Evolutionary conservation across 2,329 filamentous ascomycete species (phyloP).

Genomic region (Macrophomina tecta): DNA sequence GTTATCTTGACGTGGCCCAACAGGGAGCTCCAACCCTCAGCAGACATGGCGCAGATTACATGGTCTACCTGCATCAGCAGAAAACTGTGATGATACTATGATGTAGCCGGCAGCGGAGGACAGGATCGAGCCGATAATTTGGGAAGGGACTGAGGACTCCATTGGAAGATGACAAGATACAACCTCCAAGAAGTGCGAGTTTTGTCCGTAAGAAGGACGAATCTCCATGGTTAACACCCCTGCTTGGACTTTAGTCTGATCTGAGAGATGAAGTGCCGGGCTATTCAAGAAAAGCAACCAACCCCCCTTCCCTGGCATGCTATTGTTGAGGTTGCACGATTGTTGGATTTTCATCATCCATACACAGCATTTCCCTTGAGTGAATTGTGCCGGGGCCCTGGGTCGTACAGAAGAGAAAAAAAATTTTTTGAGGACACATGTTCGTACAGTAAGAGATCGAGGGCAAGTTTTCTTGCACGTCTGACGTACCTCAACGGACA

Average conservation of each 20-base stretch:
- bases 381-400: neutral
- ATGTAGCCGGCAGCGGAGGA: neutral
- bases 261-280: no score
- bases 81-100: neutral
- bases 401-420: neutral
- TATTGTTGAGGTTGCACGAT: neutral
- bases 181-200: neutral
- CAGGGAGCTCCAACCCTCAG: neutral
- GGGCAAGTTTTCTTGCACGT: neutral
- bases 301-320: neutral
- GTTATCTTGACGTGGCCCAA: constrained; percentile 2
- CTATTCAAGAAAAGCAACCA: no score
- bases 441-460: neutral
- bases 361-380: neutral
- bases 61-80: neutral
- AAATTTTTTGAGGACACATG: neutral
- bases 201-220: neutral
- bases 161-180: neutral
- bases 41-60: neutral
- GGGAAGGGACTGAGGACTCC: neutral
- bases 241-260: no score
- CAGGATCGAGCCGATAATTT: neutral
- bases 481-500: neutral
- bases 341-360: neutral
- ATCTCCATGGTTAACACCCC: neutral